Base-by-base conservation (phyloP, 2,329 filamentous ascomycete species). In the Fusarium metavorans region DNA sequence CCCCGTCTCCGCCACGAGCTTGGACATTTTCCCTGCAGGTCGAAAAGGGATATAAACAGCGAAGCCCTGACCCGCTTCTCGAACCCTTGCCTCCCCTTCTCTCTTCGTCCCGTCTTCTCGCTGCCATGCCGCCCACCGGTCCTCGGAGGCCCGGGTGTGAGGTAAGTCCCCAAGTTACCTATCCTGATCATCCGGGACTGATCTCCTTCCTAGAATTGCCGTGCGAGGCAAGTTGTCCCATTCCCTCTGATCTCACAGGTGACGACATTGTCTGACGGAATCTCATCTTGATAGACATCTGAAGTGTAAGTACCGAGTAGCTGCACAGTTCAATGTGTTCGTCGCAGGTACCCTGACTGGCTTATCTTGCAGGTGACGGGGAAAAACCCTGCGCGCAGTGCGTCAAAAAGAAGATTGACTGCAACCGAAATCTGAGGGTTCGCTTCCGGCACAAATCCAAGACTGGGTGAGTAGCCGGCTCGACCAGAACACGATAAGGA, bases 21-120 rank as follows among this genome's bases (percentile, higher is more conserved):
- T 64, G 54, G 59, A 50, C 54, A 67, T 45, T 73, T 73, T 73
- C 71, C 71, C 39, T 48, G 37, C 35, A 35, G 37, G 71, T 72
- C 66, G 27, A 73, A 73, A 72, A 67, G 69, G 71, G 69, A 73
- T 73, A 73, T 73, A 73, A 73, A 72, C 63, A 64, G 68, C 71
- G 71, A 67, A 48, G 54, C 54, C 60, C 59, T 64, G 52, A 56
- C 64, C 64, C 64, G 64, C 64, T 67, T 58, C 25, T 52, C 27
- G 11, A 39, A 39, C 27, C 35, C 34, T 64, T 54, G 41, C 50
- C 50, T 45, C 9, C 9, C 27, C 18, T 32, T 64, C 45, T 39
- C 60, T 34, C 32, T 45, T 25, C n/a, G 32, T 41, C 57, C 32
- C 23, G 7, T 56, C 39, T 43, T 20, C 13, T 16, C n/a, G 13